phyloP scores from a whole-genome alignment of 768 basidiomycete species.

The Cystobasidium ongulense region DNA sequence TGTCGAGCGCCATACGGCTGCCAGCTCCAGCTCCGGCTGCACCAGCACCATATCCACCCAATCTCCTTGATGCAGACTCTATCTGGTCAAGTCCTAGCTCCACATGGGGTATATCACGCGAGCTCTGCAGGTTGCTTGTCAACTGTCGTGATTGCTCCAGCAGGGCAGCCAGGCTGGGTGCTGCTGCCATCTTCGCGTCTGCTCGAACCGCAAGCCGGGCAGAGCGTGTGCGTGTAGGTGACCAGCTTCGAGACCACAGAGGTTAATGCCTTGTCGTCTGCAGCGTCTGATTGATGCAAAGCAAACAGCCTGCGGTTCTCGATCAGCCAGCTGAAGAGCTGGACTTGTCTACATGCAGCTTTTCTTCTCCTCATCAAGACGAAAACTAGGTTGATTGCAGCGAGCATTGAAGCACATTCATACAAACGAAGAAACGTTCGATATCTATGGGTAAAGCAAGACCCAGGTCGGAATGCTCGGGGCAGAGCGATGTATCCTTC shows the following conservation, averaged over 20 bases:
- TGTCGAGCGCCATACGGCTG: not conserved
- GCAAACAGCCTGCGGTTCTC: not conserved
- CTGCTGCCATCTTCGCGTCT: not conserved
- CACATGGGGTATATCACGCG: conserved; percentile 76
- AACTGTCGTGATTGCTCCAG: conserved; percentile 36
- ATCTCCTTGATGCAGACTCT: conserved; percentile 78
- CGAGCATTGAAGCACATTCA: no score
- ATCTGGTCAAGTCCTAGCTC: conserved; percentile 88
- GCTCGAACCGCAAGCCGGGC: not conserved
- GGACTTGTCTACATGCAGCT: not conserved
- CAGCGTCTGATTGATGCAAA: not conserved
- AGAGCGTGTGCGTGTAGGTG: not conserved
- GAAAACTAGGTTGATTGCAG: no score
- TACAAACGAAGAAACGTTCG: no score
- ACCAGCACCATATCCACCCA: conserved; percentile 45
- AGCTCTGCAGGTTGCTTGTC: conserved; percentile 33
- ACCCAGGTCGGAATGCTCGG: no score
- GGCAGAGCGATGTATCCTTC: not conserved
- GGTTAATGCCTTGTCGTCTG: not conserved
- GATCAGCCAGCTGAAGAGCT: not conserved
- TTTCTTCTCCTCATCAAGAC: not conserved
- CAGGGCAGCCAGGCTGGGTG: conserved; percentile 36
- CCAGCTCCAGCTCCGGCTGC: conserved; percentile 20
- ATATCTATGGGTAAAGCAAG: no score
- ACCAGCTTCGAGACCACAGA: no score